Evolutionary conservation across 2,329 filamentous ascomycete species (phyloP), one percentile per base, ranked within the genome.

Genomic region (Colletotrichum spinosum): DNA sequence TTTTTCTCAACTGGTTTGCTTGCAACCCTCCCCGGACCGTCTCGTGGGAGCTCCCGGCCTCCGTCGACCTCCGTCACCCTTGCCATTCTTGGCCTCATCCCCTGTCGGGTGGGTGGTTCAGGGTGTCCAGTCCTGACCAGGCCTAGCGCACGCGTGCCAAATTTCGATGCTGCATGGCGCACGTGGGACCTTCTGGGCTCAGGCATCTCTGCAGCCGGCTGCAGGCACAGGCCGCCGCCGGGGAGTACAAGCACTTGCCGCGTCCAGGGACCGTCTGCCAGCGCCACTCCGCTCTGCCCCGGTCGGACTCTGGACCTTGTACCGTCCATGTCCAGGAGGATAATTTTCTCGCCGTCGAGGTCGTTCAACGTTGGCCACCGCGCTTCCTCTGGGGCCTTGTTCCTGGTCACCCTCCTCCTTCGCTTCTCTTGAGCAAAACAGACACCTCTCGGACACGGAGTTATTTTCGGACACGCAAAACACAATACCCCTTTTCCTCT

Each of bases 161-260:
- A 67, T 51, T 65, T 65, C 51, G 60, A 54, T 35, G 64, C 60
- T 67, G 64, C 64, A 67, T 51, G 55, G 55, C 59, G 49, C 64
- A 67, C 60, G 64, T 67, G 64, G 64, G 54, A 58, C 45, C 12
- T 34, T 60, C 55, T 58, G 53, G 25, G 60, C 63, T 65, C 49
- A 67, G 54, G 54, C 60, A 65, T 35, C 64, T 64, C 39, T 67
- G 60, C 60, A 65, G 64, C 60, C 46, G 50, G 64, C 53, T 60
- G 64, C 60, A 60, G 60, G 38, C 45, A 54, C 49, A 46, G 35
- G 44, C 25, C 41, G 34, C 54, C 15, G 42, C 52, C 58, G 58
- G 58, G 63, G 48, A 62, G 25, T 25, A 25, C 25, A 25, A 25
- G 58, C 58, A 37, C 41, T 56, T 54, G 35, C 62, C 52, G 58